Conservation (phyloP, 352 stramenopile species). For the Pythium phragmiticola region DNA sequence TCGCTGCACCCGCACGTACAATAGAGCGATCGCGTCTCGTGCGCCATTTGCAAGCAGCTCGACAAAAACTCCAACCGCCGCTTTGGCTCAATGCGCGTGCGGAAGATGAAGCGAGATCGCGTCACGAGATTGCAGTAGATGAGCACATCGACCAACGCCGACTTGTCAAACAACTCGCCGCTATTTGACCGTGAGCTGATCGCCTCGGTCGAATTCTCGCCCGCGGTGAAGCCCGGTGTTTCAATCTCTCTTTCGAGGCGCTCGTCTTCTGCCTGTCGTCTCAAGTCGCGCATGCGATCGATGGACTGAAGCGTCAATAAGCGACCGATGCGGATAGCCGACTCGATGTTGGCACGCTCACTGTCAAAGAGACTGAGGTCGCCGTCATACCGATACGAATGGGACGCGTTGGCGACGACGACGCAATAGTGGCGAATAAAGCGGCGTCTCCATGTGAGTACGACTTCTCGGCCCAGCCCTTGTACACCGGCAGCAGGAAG, state of each 20-base stretch:
- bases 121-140: slow-evolving; percentile 82
- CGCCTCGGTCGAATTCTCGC: slow-evolving; percentile 1
- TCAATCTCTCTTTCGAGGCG: slow-evolving; percentile 19
- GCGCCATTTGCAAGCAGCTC: slow-evolving; percentile 64
- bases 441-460: slow-evolving; percentile 76
- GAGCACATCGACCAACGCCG: slow-evolving; percentile 70
- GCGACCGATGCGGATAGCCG: slow-evolving; percentile 67
- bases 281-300: slow-evolving; percentile 56
- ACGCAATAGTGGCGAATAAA: slow-evolving; percentile 85
- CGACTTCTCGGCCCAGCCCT: slow-evolving; percentile 51
- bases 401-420: slow-evolving; percentile 69
- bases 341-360: slow-evolving; percentile 81
- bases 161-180: slow-evolving; percentile 35
- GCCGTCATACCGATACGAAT: slow-evolving; percentile 74
- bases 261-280: slow-evolving; percentile 39
- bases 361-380: slow-evolving; percentile 71
- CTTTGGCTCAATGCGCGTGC: slow-evolving; percentile 69
- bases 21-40: slow-evolving; percentile 63
- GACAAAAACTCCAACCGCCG: slow-evolving; percentile 68
- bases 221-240: background rate
- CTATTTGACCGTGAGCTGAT: background rate
- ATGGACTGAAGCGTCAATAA: slow-evolving; percentile 75
- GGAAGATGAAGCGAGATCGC: slow-evolving; percentile 77
- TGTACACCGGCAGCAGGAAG: background rate
- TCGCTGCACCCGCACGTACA: slow-evolving; percentile 69